Conservation (phyloP, 768 basidiomycete genomes). For the Wakefieldia striispora region DNA sequence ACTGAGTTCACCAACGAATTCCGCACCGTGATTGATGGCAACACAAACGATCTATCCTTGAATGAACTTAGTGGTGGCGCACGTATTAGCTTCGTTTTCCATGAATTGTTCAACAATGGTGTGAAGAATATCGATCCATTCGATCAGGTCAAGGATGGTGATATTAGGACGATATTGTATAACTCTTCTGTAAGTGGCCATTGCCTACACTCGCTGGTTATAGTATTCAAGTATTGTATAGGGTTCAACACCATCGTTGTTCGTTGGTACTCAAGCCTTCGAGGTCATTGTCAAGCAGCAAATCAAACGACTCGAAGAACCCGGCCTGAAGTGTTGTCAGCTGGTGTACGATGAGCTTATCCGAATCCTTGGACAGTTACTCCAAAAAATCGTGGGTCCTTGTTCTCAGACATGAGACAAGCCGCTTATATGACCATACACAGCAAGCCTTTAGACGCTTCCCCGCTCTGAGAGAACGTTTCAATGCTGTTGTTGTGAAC, state of each 20-base stretch:
- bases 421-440: slow-evolving; percentile 6
- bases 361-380: slow-evolving; percentile 87
- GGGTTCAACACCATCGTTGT: slow-evolving; percentile 95
- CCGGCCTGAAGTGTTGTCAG: slow-evolving; percentile 89
- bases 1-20: slow-evolving; percentile 98
- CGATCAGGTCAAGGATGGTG: slow-evolving; percentile 98
- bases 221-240: slow-evolving; percentile 27
- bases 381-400: slow-evolving; percentile 81
- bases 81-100: slow-evolving; percentile 98
- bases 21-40: slow-evolving; percentile 95
- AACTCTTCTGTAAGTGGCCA: slow-evolving; percentile 82
- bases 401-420: not conserved
- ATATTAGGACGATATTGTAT: slow-evolving; percentile 93
- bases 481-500: slow-evolving; percentile 93
- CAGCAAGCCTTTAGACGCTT: slow-evolving; percentile 96
- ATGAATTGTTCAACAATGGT: slow-evolving; percentile 96
- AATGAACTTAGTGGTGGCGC: slow-evolving; percentile 99
- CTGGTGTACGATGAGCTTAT: slow-evolving; percentile 97
- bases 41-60: slow-evolving; percentile 89
- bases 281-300: slow-evolving; percentile 99
- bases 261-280: slow-evolving; percentile 96
- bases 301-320: slow-evolving; percentile 95
- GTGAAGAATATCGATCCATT: slow-evolving; percentile 96
- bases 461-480: slow-evolving; percentile 93
- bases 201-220: not conserved